Conservation (phyloP, 495 filamentous ascomycete species). For the Podospora appendiculata region DNA sequence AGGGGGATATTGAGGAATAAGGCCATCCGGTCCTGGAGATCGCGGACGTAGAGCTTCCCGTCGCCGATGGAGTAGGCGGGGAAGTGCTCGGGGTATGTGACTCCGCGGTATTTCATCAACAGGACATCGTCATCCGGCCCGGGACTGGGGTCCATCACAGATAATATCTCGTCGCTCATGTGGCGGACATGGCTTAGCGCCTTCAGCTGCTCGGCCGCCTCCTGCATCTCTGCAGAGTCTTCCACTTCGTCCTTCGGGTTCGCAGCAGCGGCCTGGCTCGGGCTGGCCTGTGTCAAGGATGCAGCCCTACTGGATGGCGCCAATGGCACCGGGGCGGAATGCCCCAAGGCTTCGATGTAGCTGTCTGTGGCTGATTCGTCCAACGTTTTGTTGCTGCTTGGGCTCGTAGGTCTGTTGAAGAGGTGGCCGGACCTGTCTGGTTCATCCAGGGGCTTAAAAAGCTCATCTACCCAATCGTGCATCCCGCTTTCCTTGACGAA, state of each 20-base stretch:
- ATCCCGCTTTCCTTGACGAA: no score
- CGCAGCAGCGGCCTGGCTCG: conserved; percentile 6
- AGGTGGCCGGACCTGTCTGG: no score
- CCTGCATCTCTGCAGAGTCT: conserved; percentile 51
- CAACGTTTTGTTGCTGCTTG: no score
- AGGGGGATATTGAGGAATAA: conserved; percentile 52
- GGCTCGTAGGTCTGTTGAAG: no score
- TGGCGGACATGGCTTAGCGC: conserved; percentile 48
- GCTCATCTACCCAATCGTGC: no score
- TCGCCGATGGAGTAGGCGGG: conserved; percentile 76
- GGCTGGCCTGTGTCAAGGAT: conserved; percentile 6
- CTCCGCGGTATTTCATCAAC: conserved; percentile 62
- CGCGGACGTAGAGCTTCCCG: conserved; percentile 59
- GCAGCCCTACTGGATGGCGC: conserved; percentile 1
- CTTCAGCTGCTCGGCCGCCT: conserved; percentile 51
- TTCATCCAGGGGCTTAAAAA: no score
- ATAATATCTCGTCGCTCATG: conserved; percentile 31
- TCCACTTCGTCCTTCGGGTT: conserved; percentile 42
- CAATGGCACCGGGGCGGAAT: conserved; percentile 1
- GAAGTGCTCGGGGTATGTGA: conserved; percentile 71
- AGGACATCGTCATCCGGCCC: conserved; percentile 66
- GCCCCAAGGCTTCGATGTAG: no score
- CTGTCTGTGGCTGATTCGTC: no score
- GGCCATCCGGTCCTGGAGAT: conserved; percentile 57
- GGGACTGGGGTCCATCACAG: conserved; percentile 17